Evolutionary conservation across 106 monocot genomes (phyloP).

Genomic region (Platanthera zijinensis): DNA sequence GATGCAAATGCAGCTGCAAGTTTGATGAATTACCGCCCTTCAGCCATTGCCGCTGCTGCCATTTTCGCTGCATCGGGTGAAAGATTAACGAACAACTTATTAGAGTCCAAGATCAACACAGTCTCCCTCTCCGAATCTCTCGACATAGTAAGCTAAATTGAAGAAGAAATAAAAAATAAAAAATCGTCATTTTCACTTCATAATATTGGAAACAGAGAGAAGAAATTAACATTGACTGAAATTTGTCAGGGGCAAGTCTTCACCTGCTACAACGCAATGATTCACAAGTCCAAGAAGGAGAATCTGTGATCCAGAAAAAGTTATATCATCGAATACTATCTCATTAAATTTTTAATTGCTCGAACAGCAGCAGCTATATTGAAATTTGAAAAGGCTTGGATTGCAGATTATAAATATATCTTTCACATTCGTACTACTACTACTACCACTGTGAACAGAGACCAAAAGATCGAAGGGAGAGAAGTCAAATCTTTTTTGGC

Average conservation of each 20-base stretch:
- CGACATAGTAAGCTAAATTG: constrained; percentile 37
- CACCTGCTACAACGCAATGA: constrained; percentile 66
- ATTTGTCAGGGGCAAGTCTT: constrained; percentile 48
- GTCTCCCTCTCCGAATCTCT: constrained; percentile 22
- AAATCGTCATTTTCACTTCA: not conserved
- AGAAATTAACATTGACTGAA: not conserved
- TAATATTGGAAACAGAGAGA: not conserved
- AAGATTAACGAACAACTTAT: constrained; percentile 25
- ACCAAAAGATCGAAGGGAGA: not conserved
- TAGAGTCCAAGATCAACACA: constrained; percentile 35
- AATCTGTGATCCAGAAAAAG: constrained; percentile 18
- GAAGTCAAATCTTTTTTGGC: not conserved
- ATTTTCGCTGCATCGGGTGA: constrained; percentile 45
- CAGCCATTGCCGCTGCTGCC: constrained; percentile 50
- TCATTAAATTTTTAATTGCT: not conserved
- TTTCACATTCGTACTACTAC: not conserved
- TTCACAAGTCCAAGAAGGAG: constrained; percentile 39
- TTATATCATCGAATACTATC: not conserved
- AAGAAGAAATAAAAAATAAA: not conserved
- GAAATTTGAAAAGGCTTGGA: not conserved
- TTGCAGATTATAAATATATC: not conserved
- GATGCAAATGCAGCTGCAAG: constrained; percentile 40
- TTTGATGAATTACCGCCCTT: constrained; percentile 47
- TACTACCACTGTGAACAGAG: not conserved
- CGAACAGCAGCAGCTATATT: not conserved